A percentile compares a stretch with the other conserved stretches of the same genome.
Evolutionary conservation across 495 filamentous ascomycete genomes (phyloP).

Genomic region (Corynascus novoguineensis): DNA sequence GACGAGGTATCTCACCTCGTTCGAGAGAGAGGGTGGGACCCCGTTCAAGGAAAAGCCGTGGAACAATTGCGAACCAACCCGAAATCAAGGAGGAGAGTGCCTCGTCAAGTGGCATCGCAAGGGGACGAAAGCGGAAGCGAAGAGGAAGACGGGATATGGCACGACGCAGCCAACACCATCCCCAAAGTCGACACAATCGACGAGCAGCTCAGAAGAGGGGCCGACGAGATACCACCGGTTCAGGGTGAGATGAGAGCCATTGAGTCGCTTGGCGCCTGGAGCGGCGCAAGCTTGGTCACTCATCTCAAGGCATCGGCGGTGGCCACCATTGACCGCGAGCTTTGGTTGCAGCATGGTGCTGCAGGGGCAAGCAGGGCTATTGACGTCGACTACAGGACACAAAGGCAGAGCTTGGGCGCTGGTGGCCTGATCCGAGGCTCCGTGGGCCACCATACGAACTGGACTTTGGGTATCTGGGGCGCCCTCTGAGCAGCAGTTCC

Average conservation of each 20-base stretch:
- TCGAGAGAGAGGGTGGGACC: conserved; percentile 67
- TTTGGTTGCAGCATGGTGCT: conserved; percentile 71
- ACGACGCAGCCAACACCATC: conserved; percentile 40
- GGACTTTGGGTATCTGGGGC: conserved; percentile 79
- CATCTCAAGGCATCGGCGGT: conserved; percentile 72
- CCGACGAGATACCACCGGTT: conserved; percentile 42
- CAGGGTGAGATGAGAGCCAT: conserved; percentile 64
- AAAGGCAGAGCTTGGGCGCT: conserved; percentile 55
- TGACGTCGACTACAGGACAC: conserved; percentile 52
- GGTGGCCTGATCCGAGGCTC: conserved; percentile 47
- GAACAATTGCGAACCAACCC: conserved; percentile 51
- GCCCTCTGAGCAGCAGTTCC: neutral
- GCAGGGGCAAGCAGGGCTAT: conserved; percentile 61
- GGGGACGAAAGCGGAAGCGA: conserved; percentile 6
- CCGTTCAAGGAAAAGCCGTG: conserved; percentile 56
- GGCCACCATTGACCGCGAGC: conserved; percentile 80
- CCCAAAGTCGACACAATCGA: conserved; percentile 60
- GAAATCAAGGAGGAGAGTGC: conserved; percentile 41
- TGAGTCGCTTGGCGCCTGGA: conserved; percentile 83
- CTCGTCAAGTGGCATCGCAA: conserved; percentile 22
- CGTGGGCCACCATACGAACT: conserved; percentile 57
- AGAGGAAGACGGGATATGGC: conserved; percentile 31
- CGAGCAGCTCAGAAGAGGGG: conserved; percentile 51
- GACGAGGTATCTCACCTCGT: conserved; percentile 64
- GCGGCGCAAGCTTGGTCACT: conserved; percentile 75